Percentiles rank a stretch among this genome's conserved stretches.
These are phyloP conservation scores for Sporothrix inflata DNA, from an alignment of 2,329 filamentous ascomycete genomes.

Conservation along the genomic window DNA sequence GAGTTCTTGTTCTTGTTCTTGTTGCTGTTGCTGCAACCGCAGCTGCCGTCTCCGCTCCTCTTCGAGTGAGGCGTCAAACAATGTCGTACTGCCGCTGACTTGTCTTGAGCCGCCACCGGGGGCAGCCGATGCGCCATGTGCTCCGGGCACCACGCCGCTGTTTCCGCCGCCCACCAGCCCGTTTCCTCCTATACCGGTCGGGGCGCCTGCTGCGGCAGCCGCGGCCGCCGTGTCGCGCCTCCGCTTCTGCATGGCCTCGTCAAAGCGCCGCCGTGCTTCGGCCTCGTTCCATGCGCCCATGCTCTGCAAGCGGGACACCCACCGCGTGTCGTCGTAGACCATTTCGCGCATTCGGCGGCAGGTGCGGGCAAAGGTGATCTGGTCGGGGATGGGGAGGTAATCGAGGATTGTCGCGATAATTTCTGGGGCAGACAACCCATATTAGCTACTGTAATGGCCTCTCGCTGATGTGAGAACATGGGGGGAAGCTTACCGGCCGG, in stretches of 20 bases:
- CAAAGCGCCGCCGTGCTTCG: slow-evolving; percentile 79
- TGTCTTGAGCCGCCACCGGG: slow-evolving; percentile 29
- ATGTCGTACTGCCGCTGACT: slow-evolving; percentile 53
- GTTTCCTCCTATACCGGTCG: slow-evolving; percentile 35
- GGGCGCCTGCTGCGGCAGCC: slow-evolving; percentile 41
- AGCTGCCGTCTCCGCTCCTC: slow-evolving; percentile 53
- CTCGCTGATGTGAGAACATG: not conserved
- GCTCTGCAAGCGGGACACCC: slow-evolving; percentile 81
- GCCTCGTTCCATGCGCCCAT: slow-evolving; percentile 93
- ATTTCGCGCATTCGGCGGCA: slow-evolving; percentile 92
- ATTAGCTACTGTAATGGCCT: not conserved
- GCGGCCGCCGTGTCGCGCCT: slow-evolving; percentile 54
- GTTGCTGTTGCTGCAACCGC: slow-evolving; percentile 30
- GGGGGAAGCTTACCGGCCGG: slow-evolving; percentile 66
- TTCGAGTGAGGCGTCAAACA: slow-evolving; percentile 75
- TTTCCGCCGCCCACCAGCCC: slow-evolving; percentile 34
- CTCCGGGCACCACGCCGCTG: not conserved
- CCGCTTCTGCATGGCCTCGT: slow-evolving; percentile 67
- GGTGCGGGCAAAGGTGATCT: slow-evolving; percentile 81
- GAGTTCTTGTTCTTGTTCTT: slow-evolving; percentile 55
- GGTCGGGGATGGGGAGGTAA: slow-evolving; percentile 81
- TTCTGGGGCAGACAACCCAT: slow-evolving; percentile 56
- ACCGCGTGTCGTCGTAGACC: slow-evolving; percentile 97
- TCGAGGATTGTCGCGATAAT: slow-evolving; percentile 87
- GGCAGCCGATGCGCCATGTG: slow-evolving; percentile 28